Evolutionary conservation across 805 yeast genomes (phyloP), one percentile per base, ranked within the genome.

Genomic region (Myxozyma melibiosi): DNA sequence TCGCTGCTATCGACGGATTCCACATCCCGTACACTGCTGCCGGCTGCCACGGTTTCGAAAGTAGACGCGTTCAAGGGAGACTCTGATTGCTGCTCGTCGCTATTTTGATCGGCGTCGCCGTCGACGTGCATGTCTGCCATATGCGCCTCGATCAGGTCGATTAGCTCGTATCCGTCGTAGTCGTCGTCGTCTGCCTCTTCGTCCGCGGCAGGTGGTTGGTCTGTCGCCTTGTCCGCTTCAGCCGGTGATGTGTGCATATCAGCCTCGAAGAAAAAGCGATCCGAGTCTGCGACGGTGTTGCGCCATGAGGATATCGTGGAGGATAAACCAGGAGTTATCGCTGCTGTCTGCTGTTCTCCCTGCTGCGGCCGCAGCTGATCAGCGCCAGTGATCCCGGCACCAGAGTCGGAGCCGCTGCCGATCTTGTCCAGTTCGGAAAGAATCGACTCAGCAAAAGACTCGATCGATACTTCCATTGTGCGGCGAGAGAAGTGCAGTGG

Each of bases 381-480:
- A 30, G n/a, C 16, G 24, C 9, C 14, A 31, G 35, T 31, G 13
- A 9, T 9, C 9, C 14, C 35, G 9, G 14, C 35, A 9, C 13
- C 9, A 9, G 14, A 31, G 14, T 31, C 35, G 35, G 35, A 9
- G 9, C 13, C 9, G 9, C 37, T 31, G 11, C 53, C 39, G 27
- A 54, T 33, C 44, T 42, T 48, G 39, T 54, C 58, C 18, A 54
- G 24, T 41, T 54, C 58, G 16, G 58, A 54, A 6, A 54, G 39
- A 4, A 54, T 22, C 13, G 58, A 54, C 7, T 54, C 54, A 3
- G 46, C 35, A 16, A 54, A 49, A 13, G 49, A 41, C n/a, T 49
- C 55, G 13, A 48, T 44, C 9, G 50, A 44, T n/a, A 28, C 16
- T 13, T 35, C 51, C 51, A 47, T 45, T 20, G 13, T 18, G n/a